Percentiles rank a stretch among this genome's conserved stretches.
Conservation (phyloP, 2,329 filamentous ascomycete genomes). For the Venturia pyrina region DNA sequence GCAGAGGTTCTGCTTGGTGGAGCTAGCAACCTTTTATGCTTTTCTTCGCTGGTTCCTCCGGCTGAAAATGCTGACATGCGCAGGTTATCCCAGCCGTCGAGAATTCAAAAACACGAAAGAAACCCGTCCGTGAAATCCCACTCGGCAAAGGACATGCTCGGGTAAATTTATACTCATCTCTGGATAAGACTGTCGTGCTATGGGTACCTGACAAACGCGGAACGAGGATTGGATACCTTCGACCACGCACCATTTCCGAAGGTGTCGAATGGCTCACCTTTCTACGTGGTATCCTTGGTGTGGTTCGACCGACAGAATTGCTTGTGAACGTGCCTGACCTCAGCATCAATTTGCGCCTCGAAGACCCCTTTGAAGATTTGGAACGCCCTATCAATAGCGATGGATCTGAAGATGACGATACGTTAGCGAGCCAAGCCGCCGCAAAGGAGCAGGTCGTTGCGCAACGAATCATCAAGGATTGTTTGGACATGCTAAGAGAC, state of each 20-base stretch:
- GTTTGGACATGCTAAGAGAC: conserved; percentile 47
- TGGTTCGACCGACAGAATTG: conserved; percentile 45
- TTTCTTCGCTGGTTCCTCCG: conserved; percentile 14
- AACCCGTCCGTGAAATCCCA: conserved; percentile 47
- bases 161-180: conserved; percentile 54
- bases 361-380: conserved; percentile 46
- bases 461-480: conserved; percentile 44
- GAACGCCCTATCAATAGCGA: conserved; percentile 20
- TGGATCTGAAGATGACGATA: conserved; percentile 35
- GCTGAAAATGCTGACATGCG: neutral
- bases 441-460: conserved; percentile 47
- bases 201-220: conserved; percentile 46
- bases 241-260: conserved; percentile 49
- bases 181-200: conserved; percentile 58
- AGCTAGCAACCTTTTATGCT: neutral
- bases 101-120: conserved; percentile 40
- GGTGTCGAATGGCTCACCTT: conserved; percentile 63
- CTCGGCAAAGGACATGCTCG: conserved; percentile 43
- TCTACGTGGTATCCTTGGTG: conserved; percentile 49
- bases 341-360: conserved; percentile 46
- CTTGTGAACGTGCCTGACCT: conserved; percentile 55
- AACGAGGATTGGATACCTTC: conserved; percentile 52
- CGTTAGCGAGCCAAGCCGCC: conserved; percentile 34
- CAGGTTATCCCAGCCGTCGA: conserved; percentile 50
- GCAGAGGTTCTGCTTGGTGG: neutral